Base-by-base conservation (phyloP, 306 rosid genomes). In the Casuarina equisetifolia region DNA sequence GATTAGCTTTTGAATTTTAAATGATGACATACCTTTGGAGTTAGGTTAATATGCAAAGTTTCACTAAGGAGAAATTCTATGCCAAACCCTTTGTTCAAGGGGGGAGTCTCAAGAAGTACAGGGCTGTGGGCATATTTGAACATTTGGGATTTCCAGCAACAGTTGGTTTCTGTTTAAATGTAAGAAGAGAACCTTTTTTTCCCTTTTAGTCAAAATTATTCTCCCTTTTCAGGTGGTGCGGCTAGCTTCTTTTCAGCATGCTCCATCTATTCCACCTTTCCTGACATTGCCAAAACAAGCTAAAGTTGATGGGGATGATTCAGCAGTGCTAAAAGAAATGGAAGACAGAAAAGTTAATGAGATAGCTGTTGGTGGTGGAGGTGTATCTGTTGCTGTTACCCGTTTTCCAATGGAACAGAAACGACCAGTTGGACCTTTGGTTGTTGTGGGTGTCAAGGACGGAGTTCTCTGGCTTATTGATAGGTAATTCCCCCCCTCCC, bases 381-480 rank as follows among this genome's bases (percentile, higher is more conserved):
- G 99, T 15, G 97, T 95, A 74, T 87, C 97, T 11, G 99, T 92
- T 77, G 97, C 99, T 32, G 91, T 92, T 66, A 95, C 99, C 74
- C 99, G 97, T 55, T 95, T 92, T 63, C 99, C 99, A 0, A 73
- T 80, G 51, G 99, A 95, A 91, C 99, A 95, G 88, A 95, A 95
- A 86, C 97, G 99, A 49, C 99, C 99, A 49, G 89, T 91, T 55
- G 98, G 99, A 77, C 97, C 97, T 63, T 88, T 95, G 59, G 87
- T 92, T 81, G 89, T 95, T 83, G 97, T 95, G 64, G 99, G 99
- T 66, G 99, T 95, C 74, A 88, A 84, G 81, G 99, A 95, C 85
- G 99, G 99, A 69, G 99, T 95, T 86, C 98, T 95, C 81, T 95
- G 99, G 99, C 91, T 95, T 70, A 88, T 95, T 85, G 99, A 95